Evolutionary conservation across 306 rosid species (phyloP), one percentile per base, ranked within the genome.

Genomic region (Glycine soja): DNA sequence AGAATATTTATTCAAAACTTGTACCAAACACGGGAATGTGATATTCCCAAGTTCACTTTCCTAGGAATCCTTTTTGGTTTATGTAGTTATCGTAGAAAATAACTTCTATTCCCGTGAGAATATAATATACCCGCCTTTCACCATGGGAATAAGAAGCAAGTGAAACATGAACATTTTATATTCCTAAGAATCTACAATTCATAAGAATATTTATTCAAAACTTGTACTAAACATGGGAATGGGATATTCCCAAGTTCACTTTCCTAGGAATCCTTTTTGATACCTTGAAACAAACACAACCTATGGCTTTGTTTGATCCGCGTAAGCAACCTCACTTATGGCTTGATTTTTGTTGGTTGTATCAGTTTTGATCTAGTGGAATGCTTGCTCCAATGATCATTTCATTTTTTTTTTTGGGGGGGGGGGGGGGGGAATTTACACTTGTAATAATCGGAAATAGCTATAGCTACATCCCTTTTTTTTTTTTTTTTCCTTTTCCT

Each of bases 281-380:
- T 52, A 52, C 58, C 58, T 52, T 52, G 58, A 52, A 52, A 52
- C 58, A 53, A 53, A 53, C 56, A 8, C 50, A 51, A 4, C 56
- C 46, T 32, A 63, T 34, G 43, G 24, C 48, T 7, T 36, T 34
- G 9, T 65, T 64, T 65, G 12, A n/a, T 65, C 30, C 30, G 7
- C n/a, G 48, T 38, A 65, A 38, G 50, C 70, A 12, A n/a, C 30
- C 48, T 65, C 19, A 61, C 70, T 13, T 14, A 34, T 1, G 6
- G 47, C 6, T 64, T 36, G 10, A 13, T 36, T 64, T 0, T 40
- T 65, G 32, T 65, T n/a, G 50, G 30, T 65, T n/a, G 5, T 58
- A 16, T 30, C 53, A 4, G 52, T 79, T 79, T 73, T 50, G 18
- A 57, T 67, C 24, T 15, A 59, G 72, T 57, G 50, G 65, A 72